These are phyloP conservation scores for Phytophthora megakarya DNA, from an alignment of 352 stramenopile genomes.

Conservation along the genomic window DNA sequence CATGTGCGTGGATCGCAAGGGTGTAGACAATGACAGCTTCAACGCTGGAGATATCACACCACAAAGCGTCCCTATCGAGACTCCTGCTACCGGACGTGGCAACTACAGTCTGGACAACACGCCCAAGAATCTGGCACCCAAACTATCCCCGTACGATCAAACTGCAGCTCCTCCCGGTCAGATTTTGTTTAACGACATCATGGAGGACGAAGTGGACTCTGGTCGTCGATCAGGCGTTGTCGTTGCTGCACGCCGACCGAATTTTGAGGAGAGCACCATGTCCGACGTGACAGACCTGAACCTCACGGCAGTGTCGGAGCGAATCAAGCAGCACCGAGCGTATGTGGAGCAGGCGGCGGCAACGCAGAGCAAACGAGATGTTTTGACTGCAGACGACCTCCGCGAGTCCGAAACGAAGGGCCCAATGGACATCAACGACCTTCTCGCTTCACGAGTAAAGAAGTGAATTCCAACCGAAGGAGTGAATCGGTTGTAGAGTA, in stretches of 20 bases:
- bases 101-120: constrained; percentile 42
- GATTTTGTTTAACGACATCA: constrained; percentile 69
- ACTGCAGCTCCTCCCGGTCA: constrained; percentile 31
- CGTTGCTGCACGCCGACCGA: constrained; percentile 8
- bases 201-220: constrained; percentile 53
- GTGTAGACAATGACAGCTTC: constrained; percentile 25
- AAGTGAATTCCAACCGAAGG: constrained; percentile 2
- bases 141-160: constrained; percentile 24
- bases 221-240: constrained; percentile 8
- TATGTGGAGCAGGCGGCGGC: constrained; percentile 36
- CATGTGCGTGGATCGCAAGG: constrained; percentile 50
- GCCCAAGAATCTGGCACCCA: constrained; percentile 26
- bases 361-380: constrained; percentile 40
- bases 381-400: constrained; percentile 60
- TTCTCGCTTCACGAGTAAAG: constrained; percentile 39
- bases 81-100: constrained; percentile 25
- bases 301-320: constrained; percentile 56
- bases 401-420: constrained; percentile 46
- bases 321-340: constrained; percentile 56
- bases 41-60: constrained; percentile 33
- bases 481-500: constrained; percentile 31
- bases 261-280: constrained; percentile 34
- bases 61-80: constrained; percentile 37
- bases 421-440: constrained; percentile 52
- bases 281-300: constrained; percentile 49